phyloP scores from a whole-genome alignment of 108 stramenopile species.

The Discostella stelligeroides region DNA sequence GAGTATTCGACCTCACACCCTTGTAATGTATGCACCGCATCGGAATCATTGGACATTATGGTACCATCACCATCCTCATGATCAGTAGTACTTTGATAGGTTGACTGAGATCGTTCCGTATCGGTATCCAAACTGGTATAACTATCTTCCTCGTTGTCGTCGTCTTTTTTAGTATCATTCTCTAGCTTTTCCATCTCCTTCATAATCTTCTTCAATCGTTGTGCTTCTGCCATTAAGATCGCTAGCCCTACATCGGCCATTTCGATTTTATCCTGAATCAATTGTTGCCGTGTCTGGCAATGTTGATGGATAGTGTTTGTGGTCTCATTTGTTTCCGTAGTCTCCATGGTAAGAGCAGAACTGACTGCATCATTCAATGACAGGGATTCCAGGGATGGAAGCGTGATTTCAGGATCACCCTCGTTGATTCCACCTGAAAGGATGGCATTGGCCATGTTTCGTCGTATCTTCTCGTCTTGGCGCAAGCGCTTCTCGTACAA shows the following conservation, averaged over 20 bases:
- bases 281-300: conserved; percentile 2
- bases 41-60: neutral
- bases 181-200: conserved; percentile 15
- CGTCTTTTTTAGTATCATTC: conserved; percentile 1
- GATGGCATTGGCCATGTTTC: conserved; percentile 19
- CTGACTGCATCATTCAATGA: neutral
- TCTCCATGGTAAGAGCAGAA: neutral
- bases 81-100: neutral
- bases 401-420: neutral
- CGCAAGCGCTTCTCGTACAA: conserved; percentile 4
- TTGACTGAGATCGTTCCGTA: neutral
- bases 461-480: conserved; percentile 25
- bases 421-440: conserved; percentile 6
- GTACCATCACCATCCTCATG: neutral
- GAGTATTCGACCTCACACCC: conserved; percentile 46
- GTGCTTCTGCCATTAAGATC: conserved; percentile 72
- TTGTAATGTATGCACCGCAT: neutral
- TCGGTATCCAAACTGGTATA: neutral
- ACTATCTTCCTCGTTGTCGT: neutral
- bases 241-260: conserved; percentile 72
- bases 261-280: conserved; percentile 54
- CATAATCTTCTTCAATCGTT: conserved; percentile 50
- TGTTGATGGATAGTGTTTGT: neutral
- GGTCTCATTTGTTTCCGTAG: neutral
- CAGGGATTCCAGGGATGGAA: neutral